Evolutionary conservation across 257 asterid genomes (phyloP), one percentile per base, ranked within the genome.

Genomic region (Plantago ovata): DNA sequence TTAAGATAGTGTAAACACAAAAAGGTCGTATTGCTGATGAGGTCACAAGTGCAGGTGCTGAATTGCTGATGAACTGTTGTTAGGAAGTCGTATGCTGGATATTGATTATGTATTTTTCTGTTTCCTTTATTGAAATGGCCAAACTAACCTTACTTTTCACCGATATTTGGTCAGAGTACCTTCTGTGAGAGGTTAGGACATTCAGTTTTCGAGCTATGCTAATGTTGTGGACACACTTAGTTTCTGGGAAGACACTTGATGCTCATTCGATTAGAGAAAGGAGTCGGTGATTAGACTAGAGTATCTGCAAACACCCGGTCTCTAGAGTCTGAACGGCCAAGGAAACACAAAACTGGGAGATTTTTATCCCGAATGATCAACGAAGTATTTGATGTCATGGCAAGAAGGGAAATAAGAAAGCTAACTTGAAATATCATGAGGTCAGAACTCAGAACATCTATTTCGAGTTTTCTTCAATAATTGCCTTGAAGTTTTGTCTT

Each of bases 301-400:
- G 75, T 48, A 75, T 81, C 79, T 71, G 78, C 63, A 83, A 82
- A 43, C 89, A 84, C 60, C 77, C 86, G 83, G 84, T 93, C 69
- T 82, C 69, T 82, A 82, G 86, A 80, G 52, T 69, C 89, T 93
- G 38, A 82, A 82, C 49, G 75, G 77, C 22, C 94, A 81, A 76
- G 98, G 98, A 28, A 84, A 85, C 78, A 84, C 96, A 12, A 89
- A 76, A 51, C 95, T 85, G 73, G 97, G 95, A 0, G 97, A 89
- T 71, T 74, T 68, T 80, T 92, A 23, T 79, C 91, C 23, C 72
- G 95, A 72, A 80, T 84, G 93, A 69, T 82, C 21, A 77, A 81
- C 67, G 75, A 62, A n/a, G n/a, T n/a, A n/a, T n/a, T 14, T 65
- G 66, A 62, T 19, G 21, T 13, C 77, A 58, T 64, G 51, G 75